These are phyloP conservation scores for Cercis canadensis DNA, from an alignment of 306 rosid genomes.

Conservation along the genomic window DNA sequence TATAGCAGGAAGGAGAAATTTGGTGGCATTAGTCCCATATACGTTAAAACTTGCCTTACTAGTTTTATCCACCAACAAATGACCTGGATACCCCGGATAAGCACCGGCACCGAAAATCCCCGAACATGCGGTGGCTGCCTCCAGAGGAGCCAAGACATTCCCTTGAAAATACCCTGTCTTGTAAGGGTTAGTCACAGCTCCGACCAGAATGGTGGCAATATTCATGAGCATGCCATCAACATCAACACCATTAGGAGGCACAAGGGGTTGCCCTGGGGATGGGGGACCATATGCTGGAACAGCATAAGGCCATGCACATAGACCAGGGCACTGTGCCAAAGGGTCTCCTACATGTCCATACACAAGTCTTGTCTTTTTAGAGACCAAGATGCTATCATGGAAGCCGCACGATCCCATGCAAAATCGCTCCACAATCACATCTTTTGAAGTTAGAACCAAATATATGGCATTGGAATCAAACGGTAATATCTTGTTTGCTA, in stretches of 20 bases:
- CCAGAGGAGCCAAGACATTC: slow-evolving; percentile 33
- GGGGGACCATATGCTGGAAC: slow-evolving; percentile 30
- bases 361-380: slow-evolving; percentile 18
- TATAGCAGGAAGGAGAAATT: slow-evolving; percentile 47
- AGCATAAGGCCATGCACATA: slow-evolving; percentile 44
- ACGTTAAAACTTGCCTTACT: slow-evolving; percentile 37
- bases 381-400: slow-evolving; percentile 26
- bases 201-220: slow-evolving; percentile 34
- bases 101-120: slow-evolving; percentile 42
- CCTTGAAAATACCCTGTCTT: slow-evolving; percentile 42
- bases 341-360: slow-evolving; percentile 44
- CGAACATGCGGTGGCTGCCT: slow-evolving; percentile 43
- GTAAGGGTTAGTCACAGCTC: slow-evolving; percentile 43
- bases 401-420: slow-evolving; percentile 47
- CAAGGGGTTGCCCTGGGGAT: slow-evolving; percentile 25
- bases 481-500: slow-evolving; percentile 33
- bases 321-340: slow-evolving; percentile 38
- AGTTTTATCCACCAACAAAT: slow-evolving; percentile 20
- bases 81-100: slow-evolving; percentile 46
- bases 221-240: slow-evolving; percentile 34
- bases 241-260: slow-evolving; percentile 41
- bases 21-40: slow-evolving; percentile 36
- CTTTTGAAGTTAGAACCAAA: slow-evolving; percentile 40
- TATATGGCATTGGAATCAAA: slow-evolving; percentile 37
- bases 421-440: slow-evolving; percentile 42